A percentile compares a stretch with the other conserved stretches of the same genome.
phyloP scores from a whole-genome alignment of 2,329 filamentous ascomycete species.

The Calonectria henricotiae region DNA sequence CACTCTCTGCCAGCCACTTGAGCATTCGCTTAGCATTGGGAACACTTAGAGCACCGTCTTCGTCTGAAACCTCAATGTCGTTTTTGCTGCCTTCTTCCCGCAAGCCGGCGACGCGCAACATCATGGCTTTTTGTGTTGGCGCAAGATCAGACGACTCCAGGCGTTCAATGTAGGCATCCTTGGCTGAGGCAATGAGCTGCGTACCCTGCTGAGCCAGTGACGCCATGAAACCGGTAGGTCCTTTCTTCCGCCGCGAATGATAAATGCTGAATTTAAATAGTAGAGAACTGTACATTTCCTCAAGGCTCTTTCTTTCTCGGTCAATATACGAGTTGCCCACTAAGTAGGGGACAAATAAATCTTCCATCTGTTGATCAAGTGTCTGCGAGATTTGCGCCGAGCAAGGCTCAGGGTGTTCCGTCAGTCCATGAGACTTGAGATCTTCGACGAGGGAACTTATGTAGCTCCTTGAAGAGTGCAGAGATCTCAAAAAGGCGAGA shows the following conservation, averaged over 20 bases:
- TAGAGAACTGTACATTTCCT: constrained; percentile 90
- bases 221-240: constrained; percentile 92
- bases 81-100: constrained; percentile 83
- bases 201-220: constrained; percentile 92
- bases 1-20: constrained; percentile 96
- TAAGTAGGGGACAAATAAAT: constrained; percentile 82
- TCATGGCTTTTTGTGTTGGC: constrained; percentile 89
- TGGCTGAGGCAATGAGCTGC: constrained; percentile 88
- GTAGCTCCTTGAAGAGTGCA: constrained; percentile 93
- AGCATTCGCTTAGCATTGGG: constrained; percentile 98
- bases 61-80: constrained; percentile 91
- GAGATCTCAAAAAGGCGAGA: constrained; percentile 88
- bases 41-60: constrained; percentile 87
- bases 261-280: constrained; percentile 98
- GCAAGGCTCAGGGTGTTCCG: constrained; percentile 93
- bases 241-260: constrained; percentile 89
- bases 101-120: constrained; percentile 90
- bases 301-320: constrained; percentile 78
- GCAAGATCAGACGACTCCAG: constrained; percentile 92
- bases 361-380: constrained; percentile 82
- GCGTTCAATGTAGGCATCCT: constrained; percentile 91
- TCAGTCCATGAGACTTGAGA: constrained; percentile 92
- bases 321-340: constrained; percentile 81
- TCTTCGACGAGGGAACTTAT: constrained; percentile 92
- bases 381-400: constrained; percentile 88